These are phyloP conservation scores for Apiotrichum siamense DNA, from an alignment of 1,284 basidiomycete genomes.

Conservation along the genomic window DNA sequence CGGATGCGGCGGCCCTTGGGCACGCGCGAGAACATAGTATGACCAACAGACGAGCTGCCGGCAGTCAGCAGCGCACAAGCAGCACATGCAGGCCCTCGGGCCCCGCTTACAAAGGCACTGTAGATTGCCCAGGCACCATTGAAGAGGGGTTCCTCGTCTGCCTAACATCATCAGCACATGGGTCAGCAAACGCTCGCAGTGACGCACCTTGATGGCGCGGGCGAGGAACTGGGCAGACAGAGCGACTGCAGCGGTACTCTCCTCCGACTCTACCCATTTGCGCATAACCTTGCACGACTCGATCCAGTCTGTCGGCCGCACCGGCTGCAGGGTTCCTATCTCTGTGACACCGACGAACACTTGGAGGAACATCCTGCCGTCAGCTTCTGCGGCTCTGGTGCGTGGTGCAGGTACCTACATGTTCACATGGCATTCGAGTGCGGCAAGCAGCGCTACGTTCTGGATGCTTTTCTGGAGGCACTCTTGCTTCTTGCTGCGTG, in stretches of 20 bases:
- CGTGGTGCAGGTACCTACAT: neutral
- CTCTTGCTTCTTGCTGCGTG: neutral
- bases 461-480: neutral
- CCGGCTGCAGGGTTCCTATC: constrained; percentile 3
- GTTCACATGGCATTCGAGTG: neutral
- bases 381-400: neutral
- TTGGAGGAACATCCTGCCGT: neutral
- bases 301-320: constrained; percentile 5
- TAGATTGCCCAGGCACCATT: constrained; percentile 6
- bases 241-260: neutral
- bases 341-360: constrained; percentile 6
- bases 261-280: neutral
- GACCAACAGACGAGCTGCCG: constrained; percentile 5
- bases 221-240: neutral
- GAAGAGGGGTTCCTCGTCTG: neutral
- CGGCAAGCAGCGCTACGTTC: neutral
- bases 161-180: neutral
- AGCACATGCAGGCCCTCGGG: no score
- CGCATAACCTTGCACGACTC: constrained; percentile 3
- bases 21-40: neutral
- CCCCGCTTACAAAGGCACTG: neutral
- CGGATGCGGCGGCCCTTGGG: neutral
- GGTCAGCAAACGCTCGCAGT: neutral
- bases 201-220: neutral
- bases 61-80: no score